Evolutionary conservation across 1,284 basidiomycete species (phyloP).

Genomic region (Papiliotrema nemorosa): DNA sequence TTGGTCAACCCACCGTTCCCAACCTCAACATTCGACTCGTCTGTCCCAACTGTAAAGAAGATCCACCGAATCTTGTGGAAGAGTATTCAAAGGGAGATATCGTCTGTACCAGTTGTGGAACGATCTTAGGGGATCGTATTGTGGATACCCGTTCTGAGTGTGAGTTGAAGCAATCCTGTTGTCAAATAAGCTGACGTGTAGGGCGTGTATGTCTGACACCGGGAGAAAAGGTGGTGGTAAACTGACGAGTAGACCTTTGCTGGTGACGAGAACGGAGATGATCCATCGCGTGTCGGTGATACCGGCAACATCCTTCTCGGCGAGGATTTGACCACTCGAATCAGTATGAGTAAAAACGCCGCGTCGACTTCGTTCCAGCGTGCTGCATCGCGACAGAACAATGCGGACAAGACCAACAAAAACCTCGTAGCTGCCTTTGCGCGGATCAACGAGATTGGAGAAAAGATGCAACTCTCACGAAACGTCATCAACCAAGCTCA

Average conservation of each 20-base stretch:
- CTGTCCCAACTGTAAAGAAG: constrained; percentile 90
- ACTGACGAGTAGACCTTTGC: constrained; percentile 77
- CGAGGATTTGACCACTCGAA: constrained; percentile 70
- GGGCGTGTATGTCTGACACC: constrained; percentile 62
- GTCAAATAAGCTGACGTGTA: constrained; percentile 14
- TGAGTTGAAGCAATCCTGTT: constrained; percentile 31
- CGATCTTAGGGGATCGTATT: constrained; percentile 91
- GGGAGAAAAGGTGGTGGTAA: not conserved
- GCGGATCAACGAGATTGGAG: constrained; percentile 92
- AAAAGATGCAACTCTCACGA: constrained; percentile 82
- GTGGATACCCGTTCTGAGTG: constrained; percentile 98
- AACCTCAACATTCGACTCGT: constrained; percentile 83
- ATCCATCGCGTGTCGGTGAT: constrained; percentile 98
- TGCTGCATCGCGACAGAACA: constrained; percentile 65
- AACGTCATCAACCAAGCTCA: constrained; percentile 74
- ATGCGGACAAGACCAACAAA: constrained; percentile 76
- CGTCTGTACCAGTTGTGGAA: constrained; percentile 89
- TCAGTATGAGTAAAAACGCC: constrained; percentile 91
- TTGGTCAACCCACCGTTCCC: constrained; percentile 56
- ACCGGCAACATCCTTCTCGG: constrained; percentile 82
- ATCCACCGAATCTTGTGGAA: constrained; percentile 90
- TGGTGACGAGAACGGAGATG: constrained; percentile 92
- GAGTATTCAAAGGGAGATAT: constrained; percentile 97
- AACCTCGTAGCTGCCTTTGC: constrained; percentile 88
- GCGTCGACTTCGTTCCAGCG: constrained; percentile 88